Base-by-base conservation (phyloP, 192 early-diverging fungal species). In the Coemansia sp. region DNA sequence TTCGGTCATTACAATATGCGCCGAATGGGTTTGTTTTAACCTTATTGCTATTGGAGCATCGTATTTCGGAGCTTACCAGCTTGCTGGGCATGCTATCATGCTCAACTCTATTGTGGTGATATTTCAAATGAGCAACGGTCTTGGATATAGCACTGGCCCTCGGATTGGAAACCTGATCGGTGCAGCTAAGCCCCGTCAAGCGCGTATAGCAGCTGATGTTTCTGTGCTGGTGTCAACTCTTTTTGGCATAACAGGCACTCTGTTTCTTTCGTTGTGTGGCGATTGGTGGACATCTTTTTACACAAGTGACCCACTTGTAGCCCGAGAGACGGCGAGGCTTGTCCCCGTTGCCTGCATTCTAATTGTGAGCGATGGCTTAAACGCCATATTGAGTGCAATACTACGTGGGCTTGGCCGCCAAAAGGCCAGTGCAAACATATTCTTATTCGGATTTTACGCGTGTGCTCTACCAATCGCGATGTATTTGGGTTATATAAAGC, bases 21-120 rank as follows among this genome's bases (percentile, higher is more conserved):
- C 86, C 15, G 92, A 94, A 68, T 94, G 91, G 92, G 86, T 89
- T 81, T 84, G 84, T 18, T 90, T 90, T 75, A 89, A 91, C 71
- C 66, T 87, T 5, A 74, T 90, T 4, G 83, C 89, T 10, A 60
- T 92, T 48, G 84, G 85, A 3, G 86, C 91, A 6, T 92, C 92
- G 29, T 87, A 90, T 52, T 75, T 98, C 21, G 93, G 94, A 20
- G 85, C 85, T 1, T 55, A 74, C 16, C 72, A 80, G 30, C 93
- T 26, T 86, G 92, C 94, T 18, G 89, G 90, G 9, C 94, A 97
- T 56, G 86, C 87, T 13, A 75, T 92, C 37, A 71, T 90, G 34
- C 72, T 84, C 0, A 86, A 88, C 48, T 76, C 79, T 4, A 68
- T 95, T 28, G 88, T 85, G n/a, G 87, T 90, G 7, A 80, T 86